Evolutionary conservation across 257 asterid genomes (phyloP).

Genomic region (Nicotiana undulata): DNA sequence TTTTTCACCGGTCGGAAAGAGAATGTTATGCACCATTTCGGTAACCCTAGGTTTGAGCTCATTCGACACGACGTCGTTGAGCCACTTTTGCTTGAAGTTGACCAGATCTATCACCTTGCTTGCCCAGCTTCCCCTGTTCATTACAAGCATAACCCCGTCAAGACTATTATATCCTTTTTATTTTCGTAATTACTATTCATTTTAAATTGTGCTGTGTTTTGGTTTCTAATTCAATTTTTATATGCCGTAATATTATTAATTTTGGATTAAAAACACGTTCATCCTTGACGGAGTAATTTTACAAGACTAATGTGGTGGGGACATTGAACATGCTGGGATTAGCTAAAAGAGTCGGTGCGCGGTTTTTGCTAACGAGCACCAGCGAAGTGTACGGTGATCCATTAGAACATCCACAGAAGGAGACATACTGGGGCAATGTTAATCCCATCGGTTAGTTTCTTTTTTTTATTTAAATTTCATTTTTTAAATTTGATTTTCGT

Average conservation of each 20-base stretch:
- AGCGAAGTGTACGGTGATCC: conserved; percentile 99
- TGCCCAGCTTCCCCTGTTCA: conserved; percentile 99
- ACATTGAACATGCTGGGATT: conserved; percentile 97
- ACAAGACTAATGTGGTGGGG: conserved; percentile 99
- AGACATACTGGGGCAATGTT: conserved; percentile 98
- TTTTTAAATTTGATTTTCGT: background rate
- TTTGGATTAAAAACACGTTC: background rate
- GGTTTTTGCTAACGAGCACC: conserved; percentile 96
- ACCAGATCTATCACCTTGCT: conserved; percentile 98
- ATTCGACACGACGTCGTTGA: conserved; percentile 99
- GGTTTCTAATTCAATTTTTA: background rate
- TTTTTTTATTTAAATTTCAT: no score
- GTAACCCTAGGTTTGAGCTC: conserved; percentile 79
- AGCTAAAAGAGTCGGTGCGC: conserved; percentile 97
- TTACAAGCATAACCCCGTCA: conserved; percentile 94
- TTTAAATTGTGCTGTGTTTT: background rate
- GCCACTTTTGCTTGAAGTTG: conserved; percentile 81
- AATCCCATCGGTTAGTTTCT: conserved; percentile 79
- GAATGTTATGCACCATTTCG: conserved; percentile 82
- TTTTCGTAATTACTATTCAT: background rate
- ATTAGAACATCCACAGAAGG: conserved; percentile 83
- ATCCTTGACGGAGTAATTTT: conserved; percentile 10
- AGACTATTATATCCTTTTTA: conserved; percentile 86
- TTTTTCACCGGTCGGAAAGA: conserved; percentile 93
- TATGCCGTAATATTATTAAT: background rate